A percentile compares a stretch with the other conserved stretches of the same genome.
These are phyloP conservation scores for Nicotiana knightiana DNA, from an alignment of 257 asterid species.

Conservation along the genomic window DNA sequence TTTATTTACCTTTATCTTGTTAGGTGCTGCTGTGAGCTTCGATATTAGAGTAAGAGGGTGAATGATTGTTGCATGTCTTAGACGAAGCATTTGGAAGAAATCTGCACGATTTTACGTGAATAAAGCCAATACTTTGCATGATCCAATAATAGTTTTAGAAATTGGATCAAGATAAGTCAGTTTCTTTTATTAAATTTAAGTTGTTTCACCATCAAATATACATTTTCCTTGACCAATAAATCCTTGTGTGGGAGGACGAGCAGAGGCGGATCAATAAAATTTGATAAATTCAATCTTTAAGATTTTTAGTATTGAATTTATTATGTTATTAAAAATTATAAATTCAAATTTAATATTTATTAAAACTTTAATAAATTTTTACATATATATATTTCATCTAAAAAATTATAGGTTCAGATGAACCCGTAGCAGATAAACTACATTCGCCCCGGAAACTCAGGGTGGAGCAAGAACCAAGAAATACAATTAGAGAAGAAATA, in stretches of 20 bases:
- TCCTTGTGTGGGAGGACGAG: no score
- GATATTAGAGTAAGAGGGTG: background rate
- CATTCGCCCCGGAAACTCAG: no score
- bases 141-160: background rate
- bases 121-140: background rate
- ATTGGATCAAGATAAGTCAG: background rate
- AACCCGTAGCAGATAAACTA: no score
- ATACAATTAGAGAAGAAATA: background rate
- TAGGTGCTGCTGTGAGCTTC: background rate
- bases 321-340: no score
- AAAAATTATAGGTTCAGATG: no score
- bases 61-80: slow-evolving; percentile 4
- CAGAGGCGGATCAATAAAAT: no score
- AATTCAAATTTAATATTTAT: no score
- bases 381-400: no score
- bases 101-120: slow-evolving; percentile 16
- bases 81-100: slow-evolving; percentile 10
- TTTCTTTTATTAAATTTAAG: background rate
- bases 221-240: no score
- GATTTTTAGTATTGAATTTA: no score
- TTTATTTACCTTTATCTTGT: background rate
- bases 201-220: background rate
- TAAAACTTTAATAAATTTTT: no score
- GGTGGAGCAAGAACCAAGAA: background rate
- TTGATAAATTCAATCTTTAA: no score